Percentiles rank a stretch among this genome's conserved stretches.
phyloP scores from a whole-genome alignment of 768 basidiomycete genomes.

The Leccinum ochraceum region DNA sequence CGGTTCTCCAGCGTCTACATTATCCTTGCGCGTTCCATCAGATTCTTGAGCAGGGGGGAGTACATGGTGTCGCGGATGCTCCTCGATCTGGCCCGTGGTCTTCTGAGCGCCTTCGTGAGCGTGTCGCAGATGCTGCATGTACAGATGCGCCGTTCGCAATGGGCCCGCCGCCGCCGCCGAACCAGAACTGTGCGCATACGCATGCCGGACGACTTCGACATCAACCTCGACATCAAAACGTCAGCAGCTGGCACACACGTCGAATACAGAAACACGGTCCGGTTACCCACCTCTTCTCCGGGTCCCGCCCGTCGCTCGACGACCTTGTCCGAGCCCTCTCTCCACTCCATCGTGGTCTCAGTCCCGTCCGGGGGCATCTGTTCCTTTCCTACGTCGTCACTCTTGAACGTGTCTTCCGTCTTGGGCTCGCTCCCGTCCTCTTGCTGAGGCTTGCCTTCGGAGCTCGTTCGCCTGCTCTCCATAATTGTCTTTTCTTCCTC shows the following conservation, averaged over 20 bases:
- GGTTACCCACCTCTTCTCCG: conserved; percentile 64
- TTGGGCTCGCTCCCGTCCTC: conserved; percentile 13
- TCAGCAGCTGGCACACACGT: conserved; percentile 12
- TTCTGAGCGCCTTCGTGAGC: conserved; percentile 21
- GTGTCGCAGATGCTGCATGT: conserved; percentile 19
- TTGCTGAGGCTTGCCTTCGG: conserved; percentile 2
- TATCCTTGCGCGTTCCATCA: conserved; percentile 12
- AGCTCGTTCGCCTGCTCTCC: conserved; percentile 28
- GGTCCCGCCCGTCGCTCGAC: conserved; percentile 60
- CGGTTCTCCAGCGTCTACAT: background rate
- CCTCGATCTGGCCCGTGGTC: conserved; percentile 27
- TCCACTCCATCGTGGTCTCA: conserved; percentile 54
- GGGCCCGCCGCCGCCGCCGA: background rate
- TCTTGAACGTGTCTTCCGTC: conserved; percentile 12
- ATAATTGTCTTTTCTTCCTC: conserved; percentile 32
- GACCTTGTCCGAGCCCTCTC: conserved; percentile 66
- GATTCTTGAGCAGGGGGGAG: conserved; percentile 13
- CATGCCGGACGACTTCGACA: conserved; percentile 59
- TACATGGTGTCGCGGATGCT: conserved; percentile 17
- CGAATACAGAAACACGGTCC: background rate
- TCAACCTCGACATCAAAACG: conserved; percentile 49
- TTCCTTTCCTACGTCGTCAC: conserved; percentile 27
- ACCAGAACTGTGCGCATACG: conserved; percentile 20
- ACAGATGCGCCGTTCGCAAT: conserved; percentile 8
- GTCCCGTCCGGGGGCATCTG: conserved; percentile 49